Conservation (phyloP, 1,284 basidiomycete genomes). For the Erythrobasidium hasegawianum region DNA sequence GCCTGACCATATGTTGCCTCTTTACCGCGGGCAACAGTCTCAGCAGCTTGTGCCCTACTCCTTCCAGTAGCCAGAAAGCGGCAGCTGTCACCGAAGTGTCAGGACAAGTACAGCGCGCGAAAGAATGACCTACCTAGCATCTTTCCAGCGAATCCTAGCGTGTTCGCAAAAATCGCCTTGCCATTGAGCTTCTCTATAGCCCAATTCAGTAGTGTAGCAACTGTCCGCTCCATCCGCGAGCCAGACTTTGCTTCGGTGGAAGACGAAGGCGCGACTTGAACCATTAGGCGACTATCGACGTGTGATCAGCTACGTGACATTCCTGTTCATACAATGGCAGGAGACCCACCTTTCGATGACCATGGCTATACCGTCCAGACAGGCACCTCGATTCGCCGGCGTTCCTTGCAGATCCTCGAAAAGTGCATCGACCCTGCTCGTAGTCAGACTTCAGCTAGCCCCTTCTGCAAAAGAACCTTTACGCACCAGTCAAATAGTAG, state of each 20-base stretch:
- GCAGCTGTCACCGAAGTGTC: too few relatives aligned
- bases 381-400: conserved; percentile 53
- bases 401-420: conserved; percentile 38
- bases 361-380: conserved; percentile 53
- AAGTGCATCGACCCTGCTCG: conserved; percentile 20
- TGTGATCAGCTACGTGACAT: too few relatives aligned
- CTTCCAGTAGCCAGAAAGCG: conserved; percentile 55
- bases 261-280: conserved; percentile 47
- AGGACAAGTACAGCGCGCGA: too few relatives aligned
- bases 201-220: conserved; percentile 52
- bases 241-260: conserved; percentile 35
- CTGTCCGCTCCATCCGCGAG: conserved; percentile 48
- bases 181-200: conserved; percentile 55
- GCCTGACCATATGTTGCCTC: conserved; percentile 50
- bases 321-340: too few relatives aligned
- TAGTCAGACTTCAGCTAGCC: neutral
- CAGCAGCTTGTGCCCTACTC: conserved; percentile 54
- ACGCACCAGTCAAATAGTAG: conserved; percentile 41
- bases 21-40: conserved; percentile 52
- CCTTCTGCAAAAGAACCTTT: too few relatives aligned
- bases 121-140: conserved; percentile 50
- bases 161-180: conserved; percentile 56
- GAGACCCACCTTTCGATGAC: conserved; percentile 54
- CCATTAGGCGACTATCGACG: conserved; percentile 50
- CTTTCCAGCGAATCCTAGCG: conserved; percentile 53